Evolutionary conservation across 2,329 filamentous ascomycete genomes (phyloP).

Genomic region (Dothiorella sarmentorum): DNA sequence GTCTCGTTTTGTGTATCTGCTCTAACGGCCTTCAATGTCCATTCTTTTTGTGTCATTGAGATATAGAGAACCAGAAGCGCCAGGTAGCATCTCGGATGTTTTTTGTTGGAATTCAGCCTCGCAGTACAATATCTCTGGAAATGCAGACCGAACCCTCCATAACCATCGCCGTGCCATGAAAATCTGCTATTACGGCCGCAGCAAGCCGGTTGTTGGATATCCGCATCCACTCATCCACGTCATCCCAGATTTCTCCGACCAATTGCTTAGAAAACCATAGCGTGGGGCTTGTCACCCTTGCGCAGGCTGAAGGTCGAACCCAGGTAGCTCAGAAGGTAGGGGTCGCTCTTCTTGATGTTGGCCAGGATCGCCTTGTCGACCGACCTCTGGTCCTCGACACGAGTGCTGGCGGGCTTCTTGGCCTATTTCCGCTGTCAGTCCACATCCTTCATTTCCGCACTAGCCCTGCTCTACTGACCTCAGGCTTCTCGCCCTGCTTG

Average conservation of each 20-base stretch:
- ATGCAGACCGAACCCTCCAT: conserved; percentile 39
- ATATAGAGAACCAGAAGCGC: conserved; percentile 19
- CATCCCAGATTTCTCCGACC: conserved; percentile 13
- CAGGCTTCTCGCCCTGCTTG: conserved; percentile 96
- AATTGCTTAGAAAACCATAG: conserved; percentile 89
- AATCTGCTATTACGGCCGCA: conserved; percentile 39
- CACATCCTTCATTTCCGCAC: conserved; percentile 22
- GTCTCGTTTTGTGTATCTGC: conserved; percentile 15
- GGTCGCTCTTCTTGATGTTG: conserved; percentile 92
- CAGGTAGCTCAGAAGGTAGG: conserved; percentile 90
- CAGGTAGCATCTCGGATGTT: conserved; percentile 19
- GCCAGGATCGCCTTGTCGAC: conserved; percentile 94
- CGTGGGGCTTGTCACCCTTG: conserved; percentile 99
- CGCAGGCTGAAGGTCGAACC: conserved; percentile 95
- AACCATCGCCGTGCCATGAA: conserved; percentile 31
- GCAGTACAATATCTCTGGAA: conserved; percentile 40
- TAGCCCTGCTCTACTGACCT: conserved; percentile 60
- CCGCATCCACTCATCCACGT: conserved; percentile 29
- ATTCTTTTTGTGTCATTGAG: conserved; percentile 17
- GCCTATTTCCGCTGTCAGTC: conserved; percentile 57
- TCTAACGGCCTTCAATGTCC: conserved; percentile 17
- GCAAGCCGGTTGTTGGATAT: conserved; percentile 39
- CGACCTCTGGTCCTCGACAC: conserved; percentile 96
- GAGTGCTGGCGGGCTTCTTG: conserved; percentile 90
- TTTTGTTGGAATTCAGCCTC: conserved; percentile 38